Evolutionary conservation across 345 rosid genomes (phyloP), one percentile per base, ranked within the genome.

Genomic region (Mallotus nudiflorus): DNA sequence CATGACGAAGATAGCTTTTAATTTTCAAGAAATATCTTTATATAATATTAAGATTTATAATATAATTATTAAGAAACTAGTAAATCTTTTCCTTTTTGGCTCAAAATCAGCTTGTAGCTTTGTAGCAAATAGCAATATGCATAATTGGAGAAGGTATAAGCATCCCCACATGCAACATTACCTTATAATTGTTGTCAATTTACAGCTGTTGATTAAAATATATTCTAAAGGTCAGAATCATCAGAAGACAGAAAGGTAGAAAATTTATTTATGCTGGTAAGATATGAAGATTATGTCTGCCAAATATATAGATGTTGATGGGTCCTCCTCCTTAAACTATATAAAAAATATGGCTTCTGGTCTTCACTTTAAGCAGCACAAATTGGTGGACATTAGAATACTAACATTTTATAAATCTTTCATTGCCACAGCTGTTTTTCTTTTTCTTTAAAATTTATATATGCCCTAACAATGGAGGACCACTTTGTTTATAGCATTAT

Each of bases 321-420:
- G 69, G 59, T 27, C 58, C 69, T 35, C 18, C 9, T 12, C 35
- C 29, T 4, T 15, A 20, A 66, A 66, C 14, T 42, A 42, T 42
- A 42, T 67, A 12, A 24, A 14, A 53, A 25, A 35, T 16, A 51
- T 22, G 20, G 50, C 60, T 25, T 67, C 33, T 67, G 57, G 70
- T 67, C 57, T 25, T 67, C 61, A 3, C 61, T 67, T 67, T 67
- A 67, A 37, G 60, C 25, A 67, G 70, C 70, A 67, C 16, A 35
- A 28, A 44, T 12, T 67, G 61, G 61, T 67, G 70, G 61, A 50
- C 19, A n/a, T 53, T 67, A 37, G 33, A n/a, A 53, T 67, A 39
- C 18, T 42, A 67, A 15, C 35, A 3, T 55, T 52, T 51, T n/a
- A n/a, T n/a, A 6, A 9, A 39, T 39, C 42, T 42, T 49, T 66